These are phyloP conservation scores for Huntiella omanensis DNA, from an alignment of 2,329 filamentous ascomycete genomes.

Conservation along the genomic window DNA sequence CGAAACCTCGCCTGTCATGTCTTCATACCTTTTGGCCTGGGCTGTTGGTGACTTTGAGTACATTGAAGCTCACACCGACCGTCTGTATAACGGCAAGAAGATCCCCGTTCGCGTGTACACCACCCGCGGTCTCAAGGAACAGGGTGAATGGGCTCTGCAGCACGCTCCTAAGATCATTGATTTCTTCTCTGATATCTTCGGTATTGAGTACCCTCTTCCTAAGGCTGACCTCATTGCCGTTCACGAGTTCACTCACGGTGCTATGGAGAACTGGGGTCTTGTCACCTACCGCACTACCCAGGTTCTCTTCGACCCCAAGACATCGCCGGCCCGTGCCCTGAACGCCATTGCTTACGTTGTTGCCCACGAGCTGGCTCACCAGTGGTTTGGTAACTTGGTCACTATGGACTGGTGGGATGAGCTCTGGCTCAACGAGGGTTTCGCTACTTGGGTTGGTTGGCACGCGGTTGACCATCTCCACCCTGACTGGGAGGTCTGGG, in stretches of 20 bases:
- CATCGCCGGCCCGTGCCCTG: constrained; percentile 76
- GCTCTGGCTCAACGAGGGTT: constrained; percentile 88
- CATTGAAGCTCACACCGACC: constrained; percentile 74
- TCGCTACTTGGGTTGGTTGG: constrained; percentile 98
- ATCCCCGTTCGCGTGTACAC: constrained; percentile 93
- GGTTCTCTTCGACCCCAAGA: constrained; percentile 86
- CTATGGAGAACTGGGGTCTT: constrained; percentile 94
- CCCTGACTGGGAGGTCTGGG: constrained; percentile 96
- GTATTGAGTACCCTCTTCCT: constrained; percentile 79
- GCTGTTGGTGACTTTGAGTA: constrained; percentile 95
- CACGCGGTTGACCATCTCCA: constrained; percentile 77
- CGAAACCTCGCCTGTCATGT: constrained; percentile 75
- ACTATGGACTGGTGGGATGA: constrained; percentile 97
- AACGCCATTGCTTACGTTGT: constrained; percentile 93
- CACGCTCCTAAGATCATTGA: constrained; percentile 89
- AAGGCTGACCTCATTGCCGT: constrained; percentile 84
- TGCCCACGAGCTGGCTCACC: constrained; percentile 90
- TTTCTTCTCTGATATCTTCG: constrained; percentile 89
- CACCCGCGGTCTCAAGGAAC: constrained; percentile 80
- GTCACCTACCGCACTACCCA: constrained; percentile 93
- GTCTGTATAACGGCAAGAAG: constrained; percentile 77
- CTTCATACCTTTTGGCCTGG: constrained; percentile 81
- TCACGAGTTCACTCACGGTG: constrained; percentile 74
- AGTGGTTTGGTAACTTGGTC: constrained; percentile 90
- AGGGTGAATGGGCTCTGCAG: constrained; percentile 74